A percentile compares a stretch with the other conserved stretches of the same genome.
Conservation (phyloP, 305 asterid genomes). For the Stenogyne calaminthoides region DNA sequence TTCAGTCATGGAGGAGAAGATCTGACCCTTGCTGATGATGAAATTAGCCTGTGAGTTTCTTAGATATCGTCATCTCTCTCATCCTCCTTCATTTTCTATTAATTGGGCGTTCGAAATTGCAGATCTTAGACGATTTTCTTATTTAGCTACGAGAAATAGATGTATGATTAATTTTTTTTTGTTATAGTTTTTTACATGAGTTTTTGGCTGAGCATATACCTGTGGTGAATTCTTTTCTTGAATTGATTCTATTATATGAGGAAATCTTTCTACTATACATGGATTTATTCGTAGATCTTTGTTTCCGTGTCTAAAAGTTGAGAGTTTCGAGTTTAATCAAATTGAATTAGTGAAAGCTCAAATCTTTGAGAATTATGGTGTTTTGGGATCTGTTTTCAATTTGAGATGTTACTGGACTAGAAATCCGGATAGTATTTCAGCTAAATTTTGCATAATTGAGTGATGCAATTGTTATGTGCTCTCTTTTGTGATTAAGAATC, state of each 20-base stretch:
- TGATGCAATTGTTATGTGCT: background rate
- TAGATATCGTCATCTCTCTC: background rate
- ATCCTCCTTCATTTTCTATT: background rate
- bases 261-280: background rate
- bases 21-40: conserved; percentile 42
- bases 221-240: conserved; percentile 26
- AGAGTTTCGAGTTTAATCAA: background rate
- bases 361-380: background rate
- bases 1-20: conserved; percentile 45
- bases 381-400: background rate
- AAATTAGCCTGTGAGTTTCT: conserved; percentile 36
- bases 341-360: background rate
- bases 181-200: conserved; percentile 1
- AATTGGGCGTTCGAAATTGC: conserved; percentile 21
- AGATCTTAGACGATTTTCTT: conserved; percentile 44
- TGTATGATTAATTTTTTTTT: background rate
- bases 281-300: conserved; percentile 5
- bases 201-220: background rate
- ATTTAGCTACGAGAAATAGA: conserved; percentile 4
- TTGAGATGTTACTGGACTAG: background rate
- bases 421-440: background rate
- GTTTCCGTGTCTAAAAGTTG: conserved; percentile 16
- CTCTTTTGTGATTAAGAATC: background rate
- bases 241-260: conserved; percentile 27
- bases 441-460: background rate